Base-by-base conservation (phyloP, 2,329 filamentous ascomycete genomes). In the Coniochaeta pulveracea region DNA sequence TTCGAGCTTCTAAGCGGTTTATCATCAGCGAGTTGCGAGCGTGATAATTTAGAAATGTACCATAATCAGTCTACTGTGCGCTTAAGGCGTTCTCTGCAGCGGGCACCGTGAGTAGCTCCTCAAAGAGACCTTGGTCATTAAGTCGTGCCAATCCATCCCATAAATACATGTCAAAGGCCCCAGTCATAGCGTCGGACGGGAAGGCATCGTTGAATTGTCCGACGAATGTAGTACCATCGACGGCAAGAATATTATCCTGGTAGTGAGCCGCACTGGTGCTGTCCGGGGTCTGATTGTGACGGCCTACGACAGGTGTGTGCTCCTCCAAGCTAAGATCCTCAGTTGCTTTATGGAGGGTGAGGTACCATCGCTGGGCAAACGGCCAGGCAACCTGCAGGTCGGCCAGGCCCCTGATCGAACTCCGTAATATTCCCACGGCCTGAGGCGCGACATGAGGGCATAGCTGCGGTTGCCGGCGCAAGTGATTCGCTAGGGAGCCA, bases 401-500 rank as follows among this genome's bases (percentile, higher is more conserved):
- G 3, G 35, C 40, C 4, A 52, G 32, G 5, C 47, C 45, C 27
- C 47, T 40, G 3, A 52, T 38, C 6, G 40, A 45, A 16, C 38
- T 34, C 19, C 44, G 38, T 6, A 45, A 41, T 35, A 55, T 52
- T 7, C 18, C 36, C 29, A 53, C 47, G 4, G 49, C 48, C 19
- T 37, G 37, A 12, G 36, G 34, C 0, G 48, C 44, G 4, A 48
- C 34, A 6, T 33, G 40, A 15, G 45, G 46, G 30, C 49, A 52
- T n/a, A 52, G 41, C 17, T 41, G 38, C 5, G 51, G 51, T 31
- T 48, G 44, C 10, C 47, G 47, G 44, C 45, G 49, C 2, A 57
- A 46, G 27, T 51, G 48, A 10, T 48, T 30, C 12, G 27, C 48
- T n/a, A 60, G 43, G 1, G 54, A 58, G 8, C 56, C 57, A 37